Conservation (phyloP, 78 protist species). For the Andalucia godoyi region DNA sequence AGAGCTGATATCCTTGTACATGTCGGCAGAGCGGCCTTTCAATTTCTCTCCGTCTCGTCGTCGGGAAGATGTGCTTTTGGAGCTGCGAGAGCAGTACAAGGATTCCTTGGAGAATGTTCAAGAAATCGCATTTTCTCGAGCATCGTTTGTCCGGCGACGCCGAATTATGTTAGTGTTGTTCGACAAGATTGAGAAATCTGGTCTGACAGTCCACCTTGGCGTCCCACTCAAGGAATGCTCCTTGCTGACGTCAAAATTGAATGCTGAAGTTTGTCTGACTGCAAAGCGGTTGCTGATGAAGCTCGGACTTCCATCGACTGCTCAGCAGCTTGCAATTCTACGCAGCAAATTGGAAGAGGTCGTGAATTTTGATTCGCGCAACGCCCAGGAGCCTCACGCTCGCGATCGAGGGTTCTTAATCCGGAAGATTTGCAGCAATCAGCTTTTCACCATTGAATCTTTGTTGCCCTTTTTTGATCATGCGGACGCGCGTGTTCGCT, state of each 20-base stretch:
- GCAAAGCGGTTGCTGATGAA: not conserved
- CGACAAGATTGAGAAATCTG: not conserved
- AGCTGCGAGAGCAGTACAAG: not conserved
- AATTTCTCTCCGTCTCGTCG: too few species aligned
- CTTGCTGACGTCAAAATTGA: not conserved
- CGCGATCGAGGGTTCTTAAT: not conserved
- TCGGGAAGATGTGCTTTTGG: not conserved
- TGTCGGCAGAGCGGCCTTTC: too few species aligned
- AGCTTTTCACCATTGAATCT: not conserved
- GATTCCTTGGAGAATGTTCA: not conserved
- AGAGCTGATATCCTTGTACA: too few species aligned
- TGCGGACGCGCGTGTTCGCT: not conserved
- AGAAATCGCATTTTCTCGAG: not conserved
- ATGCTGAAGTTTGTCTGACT: not conserved
- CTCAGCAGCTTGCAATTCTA: too few species aligned
- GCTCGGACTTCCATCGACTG: not conserved
- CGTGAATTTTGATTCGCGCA: not conserved
- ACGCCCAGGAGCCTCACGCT: not conserved
- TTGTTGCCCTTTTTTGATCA: not conserved
- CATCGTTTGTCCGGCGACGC: not conserved
- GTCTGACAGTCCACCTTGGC: not conserved
- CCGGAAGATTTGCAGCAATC: not conserved
- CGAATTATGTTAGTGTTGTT: not conserved
- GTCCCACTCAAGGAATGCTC: not conserved
- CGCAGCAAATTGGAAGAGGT: not conserved